Conservation (phyloP, 768 basidiomycete species). For the Dioszegia hungarica region DNA sequence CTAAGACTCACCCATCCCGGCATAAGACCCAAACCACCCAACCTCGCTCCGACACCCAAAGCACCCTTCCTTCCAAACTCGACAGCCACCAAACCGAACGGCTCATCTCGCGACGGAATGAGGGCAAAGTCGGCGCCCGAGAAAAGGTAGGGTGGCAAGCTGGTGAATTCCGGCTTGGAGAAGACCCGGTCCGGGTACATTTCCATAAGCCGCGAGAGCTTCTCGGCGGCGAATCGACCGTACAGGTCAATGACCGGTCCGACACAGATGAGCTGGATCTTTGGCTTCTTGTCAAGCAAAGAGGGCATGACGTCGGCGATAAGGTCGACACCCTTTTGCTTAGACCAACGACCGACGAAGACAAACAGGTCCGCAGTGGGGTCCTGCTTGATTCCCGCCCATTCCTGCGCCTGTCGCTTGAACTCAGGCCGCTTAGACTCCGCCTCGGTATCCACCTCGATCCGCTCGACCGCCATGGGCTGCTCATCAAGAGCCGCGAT, state of each 20-base stretch:
- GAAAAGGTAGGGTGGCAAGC: conserved; percentile 86
- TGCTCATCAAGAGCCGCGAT: conserved; percentile 81
- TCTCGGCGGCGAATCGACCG: conserved; percentile 91
- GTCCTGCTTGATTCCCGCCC: conserved; percentile 90
- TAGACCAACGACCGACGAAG: conserved; percentile 96
- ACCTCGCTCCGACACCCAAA: conserved; percentile 85
- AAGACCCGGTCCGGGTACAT: conserved; percentile 88
- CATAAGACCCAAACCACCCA: conserved; percentile 93
- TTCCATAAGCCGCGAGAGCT: conserved; percentile 86
- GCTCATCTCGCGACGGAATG: conserved; percentile 93
- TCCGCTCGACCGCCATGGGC: conserved; percentile 64
- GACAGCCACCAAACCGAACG: conserved; percentile 91
- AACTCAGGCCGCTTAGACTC: conserved; percentile 86
- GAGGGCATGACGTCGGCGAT: conserved; percentile 94
- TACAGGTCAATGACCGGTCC: conserved; percentile 94
- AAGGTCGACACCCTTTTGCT: conserved; percentile 93
- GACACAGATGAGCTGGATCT: conserved; percentile 79
- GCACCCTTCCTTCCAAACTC: conserved; percentile 96
- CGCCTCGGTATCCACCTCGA: conserved; percentile 71
- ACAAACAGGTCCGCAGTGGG: conserved; percentile 86
- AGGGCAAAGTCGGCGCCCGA: conserved; percentile 92
- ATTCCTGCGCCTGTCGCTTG: conserved; percentile 90
- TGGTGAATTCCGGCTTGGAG: conserved; percentile 96
- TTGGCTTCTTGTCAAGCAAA: conserved; percentile 77
- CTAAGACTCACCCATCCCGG: conserved; percentile 81